Base-by-base conservation (phyloP, 2,329 filamentous ascomycete species). In the Fusarium denticulatum region DNA sequence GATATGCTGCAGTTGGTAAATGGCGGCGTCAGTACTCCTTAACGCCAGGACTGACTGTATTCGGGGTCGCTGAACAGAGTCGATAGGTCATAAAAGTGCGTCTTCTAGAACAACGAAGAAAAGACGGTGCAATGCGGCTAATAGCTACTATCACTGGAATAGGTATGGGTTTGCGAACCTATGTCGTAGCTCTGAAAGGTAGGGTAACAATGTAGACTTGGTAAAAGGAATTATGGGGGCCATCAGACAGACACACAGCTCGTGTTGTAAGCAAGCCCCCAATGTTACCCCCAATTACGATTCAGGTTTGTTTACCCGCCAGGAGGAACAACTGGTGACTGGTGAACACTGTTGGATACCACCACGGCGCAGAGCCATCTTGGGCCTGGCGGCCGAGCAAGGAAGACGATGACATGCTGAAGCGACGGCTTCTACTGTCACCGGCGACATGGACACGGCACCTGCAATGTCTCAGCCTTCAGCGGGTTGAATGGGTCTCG, bases 401-500 rank as follows among this genome's bases (percentile, higher is more conserved):
- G 63, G 73, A 56, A 59, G 68, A 52, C 40, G 68, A 71, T 72
- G 69, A 66, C 65, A 76, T 76, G 63, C 71, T 76, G 63, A 71
- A 64, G 67, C 65, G 49, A 71, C 56, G 47, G 57, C 37, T 72
- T 53, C 13, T 53, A 60, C 64, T 56, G 66, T 71, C 69, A 77
- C 69, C 66, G 65, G 72, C 72, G 68, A 75, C 73, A 64, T 75
- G 76, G 76, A 77, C 63, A 46, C 64, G 76, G 76, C 67, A 72
- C 72, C 75, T 66, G 47, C 62, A 64, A 60, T 65, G 72, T 72
- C 67, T 77, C 75, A 73, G 63, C 42, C 50, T 36, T 45, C 39
- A 50, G 71, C 57, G 67, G 70, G 40, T 40, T 57, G 26, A 42
- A 76, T 55, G 67, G 70, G 70, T 57, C 47, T 62, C 39, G 63